Evolutionary conservation across 2,329 filamentous ascomycete genomes (phyloP), one percentile per base, ranked within the genome.

Genomic region (Cytospora schulzeri): DNA sequence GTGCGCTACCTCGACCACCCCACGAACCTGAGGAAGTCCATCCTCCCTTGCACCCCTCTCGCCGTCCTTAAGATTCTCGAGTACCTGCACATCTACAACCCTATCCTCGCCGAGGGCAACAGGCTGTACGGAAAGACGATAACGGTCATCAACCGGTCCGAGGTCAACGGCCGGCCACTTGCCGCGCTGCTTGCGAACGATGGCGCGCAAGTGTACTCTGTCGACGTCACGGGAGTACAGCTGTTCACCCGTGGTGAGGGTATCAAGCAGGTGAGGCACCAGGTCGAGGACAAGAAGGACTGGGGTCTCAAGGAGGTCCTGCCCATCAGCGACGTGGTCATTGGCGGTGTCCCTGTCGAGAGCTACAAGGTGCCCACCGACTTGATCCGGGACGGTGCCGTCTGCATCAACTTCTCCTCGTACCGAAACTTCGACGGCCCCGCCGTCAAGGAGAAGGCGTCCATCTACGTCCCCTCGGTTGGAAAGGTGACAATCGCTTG

Each of bases 391-490:
- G 91, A 97, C 63, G 95, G 95, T 56, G 93, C 92, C 33, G 92
- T 97, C n/a, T 99, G 95, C 83, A 93, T 99, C 80, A 99, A 99
- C 79, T 98, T 99, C 76, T 96, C 93, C 9, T 97, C 92, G 59
- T 92, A 91, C 77, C 92, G 93, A 81, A 98, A 99, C 79, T 98
- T 98, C 77, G 89, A 89, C 67, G 84, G 84, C 1, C 88, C 90
- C 0, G 91, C 91, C 56, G 88, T 98, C 70, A 98, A 97, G 80
- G 91, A 97, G 76, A 96, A 93, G 81, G 95, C 95, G 2, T 93
- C 92, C 6, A 96, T 99, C 72, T 99, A 97, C 72, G 93, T 98
- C 22, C 95, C 95, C 1, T 95, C 94, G 0, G 96, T 97, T 70
- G 95, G 95, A 71, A 99, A 98, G 81, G 94, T 98, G 56, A 99